Evolutionary conservation across 169 alveolate genomes (phyloP).

Genomic region (Theileria parva): DNA sequence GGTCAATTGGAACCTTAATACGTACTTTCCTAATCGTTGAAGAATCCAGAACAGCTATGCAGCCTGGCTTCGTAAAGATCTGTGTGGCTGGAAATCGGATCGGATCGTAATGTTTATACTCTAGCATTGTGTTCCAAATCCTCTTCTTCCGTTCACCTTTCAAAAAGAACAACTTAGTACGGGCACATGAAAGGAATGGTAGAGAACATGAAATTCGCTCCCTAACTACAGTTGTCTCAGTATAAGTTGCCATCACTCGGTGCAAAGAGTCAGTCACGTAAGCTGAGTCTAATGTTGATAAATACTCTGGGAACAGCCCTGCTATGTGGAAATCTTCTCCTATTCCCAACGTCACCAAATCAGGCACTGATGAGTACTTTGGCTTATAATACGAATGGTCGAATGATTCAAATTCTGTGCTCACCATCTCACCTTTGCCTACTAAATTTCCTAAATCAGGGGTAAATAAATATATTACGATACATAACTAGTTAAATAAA

Average conservation of each 20-base stretch:
- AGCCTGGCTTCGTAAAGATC: conserved; percentile 67
- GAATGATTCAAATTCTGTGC: background rate
- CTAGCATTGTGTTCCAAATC: conserved; percentile 67
- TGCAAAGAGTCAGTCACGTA: conserved; percentile 49
- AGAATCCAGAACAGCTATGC: conserved; percentile 65
- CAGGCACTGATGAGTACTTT: conserved; percentile 29
- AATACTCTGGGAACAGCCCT: conserved; percentile 67
- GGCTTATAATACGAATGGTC: conserved; percentile 3
- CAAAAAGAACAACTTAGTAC: conserved; percentile 57
- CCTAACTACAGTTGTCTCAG: conserved; percentile 57
- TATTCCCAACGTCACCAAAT: conserved; percentile 64
- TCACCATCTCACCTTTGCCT: background rate
- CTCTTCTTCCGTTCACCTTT: conserved; percentile 68
- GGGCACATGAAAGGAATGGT: conserved; percentile 63
- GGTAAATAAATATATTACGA: no score
- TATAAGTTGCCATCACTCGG: conserved; percentile 59
- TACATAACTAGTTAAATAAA: no score
- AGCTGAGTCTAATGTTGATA: conserved; percentile 50
- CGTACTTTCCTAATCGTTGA: conserved; percentile 51
- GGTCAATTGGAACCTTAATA: conserved; percentile 44
- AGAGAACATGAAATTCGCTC: conserved; percentile 52
- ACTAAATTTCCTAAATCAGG: background rate
- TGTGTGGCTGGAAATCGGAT: conserved; percentile 68
- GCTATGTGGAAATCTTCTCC: conserved; percentile 70
- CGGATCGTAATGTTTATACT: conserved; percentile 65